Conservation (phyloP, 129 eudicot species). For the Flaveria brownii region DNA sequence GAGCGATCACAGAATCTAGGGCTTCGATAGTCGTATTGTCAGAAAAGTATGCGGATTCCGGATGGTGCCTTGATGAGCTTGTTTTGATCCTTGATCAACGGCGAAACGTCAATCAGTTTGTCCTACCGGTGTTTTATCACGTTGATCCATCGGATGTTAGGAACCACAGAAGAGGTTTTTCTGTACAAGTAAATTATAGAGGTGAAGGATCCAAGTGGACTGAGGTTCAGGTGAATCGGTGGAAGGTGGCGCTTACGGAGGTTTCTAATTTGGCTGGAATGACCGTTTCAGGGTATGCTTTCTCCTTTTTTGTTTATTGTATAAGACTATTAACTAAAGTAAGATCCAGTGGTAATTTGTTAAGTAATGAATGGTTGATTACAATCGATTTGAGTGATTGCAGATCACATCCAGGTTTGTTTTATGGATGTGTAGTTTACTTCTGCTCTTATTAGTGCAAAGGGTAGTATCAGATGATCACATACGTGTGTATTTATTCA, state of each 20-base stretch:
- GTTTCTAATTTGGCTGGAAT: slow-evolving; percentile 5
- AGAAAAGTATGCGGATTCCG: not conserved
- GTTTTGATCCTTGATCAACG: not conserved
- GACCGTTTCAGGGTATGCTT: slow-evolving; percentile 12
- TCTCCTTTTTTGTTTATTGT: not conserved
- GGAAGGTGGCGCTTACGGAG: slow-evolving; percentile 15
- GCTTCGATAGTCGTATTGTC: not conserved
- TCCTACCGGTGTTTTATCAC: slow-evolving; percentile 5
- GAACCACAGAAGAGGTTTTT: not conserved
- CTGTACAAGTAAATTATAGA: not conserved
- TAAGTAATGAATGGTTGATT: too few relatives aligned
- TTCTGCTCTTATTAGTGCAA: too few relatives aligned
- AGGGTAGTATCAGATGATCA: too few relatives aligned
- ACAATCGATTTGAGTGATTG: too few relatives aligned
- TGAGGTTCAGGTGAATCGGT: not conserved
- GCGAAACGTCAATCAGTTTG: not conserved
- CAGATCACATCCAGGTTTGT: too few relatives aligned
- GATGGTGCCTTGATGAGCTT: slow-evolving; percentile 13
- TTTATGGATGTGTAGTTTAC: too few relatives aligned
- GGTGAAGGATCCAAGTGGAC: not conserved
- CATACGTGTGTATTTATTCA: too few relatives aligned
- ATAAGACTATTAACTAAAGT: too few relatives aligned
- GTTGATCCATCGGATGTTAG: slow-evolving; percentile 4
- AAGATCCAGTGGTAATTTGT: too few relatives aligned
- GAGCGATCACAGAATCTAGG: not conserved